A percentile compares a stretch with the other conserved stretches of the same genome.
Evolutionary conservation across 1,139 yeast species (phyloP).

Genomic region (Nematodospora anomalae): DNA sequence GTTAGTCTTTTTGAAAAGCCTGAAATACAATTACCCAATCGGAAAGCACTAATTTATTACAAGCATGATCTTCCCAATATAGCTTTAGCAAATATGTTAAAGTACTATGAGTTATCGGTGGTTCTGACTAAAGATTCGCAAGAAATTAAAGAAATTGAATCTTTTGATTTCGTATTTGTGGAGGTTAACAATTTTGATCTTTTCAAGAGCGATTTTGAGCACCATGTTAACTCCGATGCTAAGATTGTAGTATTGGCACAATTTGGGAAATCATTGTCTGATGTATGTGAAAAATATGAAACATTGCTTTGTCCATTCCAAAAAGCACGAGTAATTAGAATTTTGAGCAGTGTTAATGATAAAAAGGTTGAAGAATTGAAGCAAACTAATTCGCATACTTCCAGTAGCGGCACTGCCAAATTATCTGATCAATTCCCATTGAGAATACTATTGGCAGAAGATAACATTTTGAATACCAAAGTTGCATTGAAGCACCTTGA

Average conservation of each 20-base stretch:
- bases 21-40: constrained; percentile 12
- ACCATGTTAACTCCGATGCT: constrained; percentile 13
- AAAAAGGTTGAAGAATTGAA: constrained; percentile 2
- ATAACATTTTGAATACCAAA: constrained; percentile 49
- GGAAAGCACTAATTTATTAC: constrained; percentile 37
- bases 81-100: constrained; percentile 30
- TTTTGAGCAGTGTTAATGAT: constrained; percentile 18
- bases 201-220: constrained; percentile 14
- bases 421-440: constrained; percentile 40
- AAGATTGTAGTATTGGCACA: constrained; percentile 25
- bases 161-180: constrained; percentile 18
- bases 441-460: constrained; percentile 52
- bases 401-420: background rate
- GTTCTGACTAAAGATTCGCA: constrained; percentile 1
- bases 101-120: constrained; percentile 37
- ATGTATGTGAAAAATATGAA: constrained; percentile 24
- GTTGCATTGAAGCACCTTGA: constrained; percentile 54
- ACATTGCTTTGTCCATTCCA: constrained; percentile 38
- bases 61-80: constrained; percentile 30
- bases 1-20: constrained; percentile 22
- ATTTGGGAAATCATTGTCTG: constrained; percentile 32
- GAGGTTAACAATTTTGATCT: constrained; percentile 20
- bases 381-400: background rate
- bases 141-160: background rate
- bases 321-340: constrained; percentile 25